phyloP scores from a whole-genome alignment of 805 yeast genomes.

The Komagataella mondaviorum region DNA sequence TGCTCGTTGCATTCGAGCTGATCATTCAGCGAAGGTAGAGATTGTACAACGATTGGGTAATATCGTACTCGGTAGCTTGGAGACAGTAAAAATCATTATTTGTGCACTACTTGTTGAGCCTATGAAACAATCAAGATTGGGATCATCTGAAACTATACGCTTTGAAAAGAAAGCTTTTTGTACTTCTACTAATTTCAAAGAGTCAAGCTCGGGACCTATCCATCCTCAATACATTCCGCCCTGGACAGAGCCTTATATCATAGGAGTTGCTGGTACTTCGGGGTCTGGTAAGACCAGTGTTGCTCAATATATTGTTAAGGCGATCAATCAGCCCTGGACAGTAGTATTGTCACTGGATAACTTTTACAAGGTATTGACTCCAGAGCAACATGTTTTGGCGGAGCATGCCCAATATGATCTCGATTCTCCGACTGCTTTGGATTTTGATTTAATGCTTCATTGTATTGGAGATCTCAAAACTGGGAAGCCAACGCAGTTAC shows the following conservation, averaged over 20 bases:
- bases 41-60: no score
- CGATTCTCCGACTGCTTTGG: constrained; percentile 78
- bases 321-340: constrained; percentile 85
- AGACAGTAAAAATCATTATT: no score
- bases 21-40: no score
- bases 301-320: constrained; percentile 68
- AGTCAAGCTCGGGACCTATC: neutral
- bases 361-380: constrained; percentile 66
- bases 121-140: neutral
- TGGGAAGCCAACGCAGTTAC: constrained; percentile 56
- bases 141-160: neutral
- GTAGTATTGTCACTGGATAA: constrained; percentile 82
- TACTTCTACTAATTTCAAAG: neutral
- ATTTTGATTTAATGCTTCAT: constrained; percentile 55
- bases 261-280: constrained; percentile 77
- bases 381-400: constrained; percentile 50
- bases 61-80: no score
- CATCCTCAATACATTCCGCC: constrained; percentile 48
- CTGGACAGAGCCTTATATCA: constrained; percentile 79
- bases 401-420: constrained; percentile 66
- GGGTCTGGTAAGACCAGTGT: constrained; percentile 95
- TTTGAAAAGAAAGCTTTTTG: neutral
- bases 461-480: constrained; percentile 54
- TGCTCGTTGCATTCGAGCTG: no score
- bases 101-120: neutral